phyloP scores from a whole-genome alignment of 139 green algal genomes.

The Closterium sp. region DNA sequence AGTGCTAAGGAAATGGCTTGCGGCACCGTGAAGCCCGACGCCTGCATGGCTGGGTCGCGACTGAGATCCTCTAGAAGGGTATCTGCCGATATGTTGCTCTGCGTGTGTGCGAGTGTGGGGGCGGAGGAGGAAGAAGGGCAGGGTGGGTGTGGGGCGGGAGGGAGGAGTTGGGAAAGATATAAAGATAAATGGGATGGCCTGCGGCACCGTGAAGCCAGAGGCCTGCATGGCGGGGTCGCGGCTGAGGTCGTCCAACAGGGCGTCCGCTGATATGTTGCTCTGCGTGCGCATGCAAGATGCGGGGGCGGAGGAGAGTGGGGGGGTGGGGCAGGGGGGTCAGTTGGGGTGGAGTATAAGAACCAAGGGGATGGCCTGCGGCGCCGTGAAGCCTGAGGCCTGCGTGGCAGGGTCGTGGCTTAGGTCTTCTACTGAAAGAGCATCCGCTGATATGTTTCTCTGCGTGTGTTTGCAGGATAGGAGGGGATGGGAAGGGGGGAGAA shows the following conservation, averaged over 20 bases:
- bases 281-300: background rate
- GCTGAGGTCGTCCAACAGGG: too few relatives aligned
- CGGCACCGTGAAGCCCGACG: constrained; percentile 81
- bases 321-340: background rate
- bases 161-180: too few relatives aligned
- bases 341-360: too few relatives aligned
- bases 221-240: too few relatives aligned
- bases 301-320: background rate
- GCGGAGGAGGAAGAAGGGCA: background rate
- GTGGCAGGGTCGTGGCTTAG: background rate
- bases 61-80: too few relatives aligned
- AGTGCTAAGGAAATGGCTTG: too few relatives aligned
- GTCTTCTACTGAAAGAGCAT: too few relatives aligned
- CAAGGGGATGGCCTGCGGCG: constrained; percentile 91
- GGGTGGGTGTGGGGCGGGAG: too few relatives aligned
- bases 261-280: too few relatives aligned
- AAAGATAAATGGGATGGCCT: background rate
- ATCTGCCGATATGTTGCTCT: constrained; percentile 38
- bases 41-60: constrained; percentile 4
- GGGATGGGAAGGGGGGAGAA: background rate
- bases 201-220: too few relatives aligned
- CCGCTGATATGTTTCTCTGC: constrained; percentile 38
- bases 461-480: background rate
- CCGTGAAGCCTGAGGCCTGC: constrained; percentile 69
- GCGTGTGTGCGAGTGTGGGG: too few relatives aligned